Evolutionary conservation across 2,329 filamentous ascomycete genomes (phyloP).

Genomic region (Penicillium fuscoglaucum): DNA sequence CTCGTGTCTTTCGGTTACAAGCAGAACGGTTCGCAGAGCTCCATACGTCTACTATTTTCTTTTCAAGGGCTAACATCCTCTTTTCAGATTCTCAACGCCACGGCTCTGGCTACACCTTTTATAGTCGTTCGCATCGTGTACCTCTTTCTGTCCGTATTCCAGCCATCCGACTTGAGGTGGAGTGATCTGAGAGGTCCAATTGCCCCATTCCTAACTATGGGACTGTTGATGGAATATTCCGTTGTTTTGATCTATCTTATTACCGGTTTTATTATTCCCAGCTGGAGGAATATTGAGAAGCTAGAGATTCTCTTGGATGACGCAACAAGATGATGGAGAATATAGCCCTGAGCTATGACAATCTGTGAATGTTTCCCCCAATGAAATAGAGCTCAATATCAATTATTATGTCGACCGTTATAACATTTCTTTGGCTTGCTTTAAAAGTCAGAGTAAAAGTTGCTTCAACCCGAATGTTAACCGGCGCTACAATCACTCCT

Average conservation of each 20-base stretch:
- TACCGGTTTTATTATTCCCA: no score
- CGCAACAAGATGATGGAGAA: no score
- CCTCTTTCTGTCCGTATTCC: conserved; percentile 26
- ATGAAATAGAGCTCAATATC: neutral
- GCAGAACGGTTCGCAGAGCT: conserved; percentile 14
- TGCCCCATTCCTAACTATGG: conserved; percentile 25
- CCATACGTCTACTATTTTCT: neutral
- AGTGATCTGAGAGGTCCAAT: conserved; percentile 22
- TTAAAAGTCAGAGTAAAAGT: no score
- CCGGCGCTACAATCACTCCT: no score
- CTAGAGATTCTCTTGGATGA: no score
- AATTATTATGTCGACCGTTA: neutral
- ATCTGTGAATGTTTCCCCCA: neutral
- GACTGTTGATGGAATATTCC: conserved; percentile 9
- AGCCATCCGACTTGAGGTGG: conserved; percentile 17
- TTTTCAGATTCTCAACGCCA: conserved; percentile 17
- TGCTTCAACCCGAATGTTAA: no score
- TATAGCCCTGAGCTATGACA: neutral
- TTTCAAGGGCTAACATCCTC: neutral
- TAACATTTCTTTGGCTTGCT: no score
- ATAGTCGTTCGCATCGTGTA: conserved; percentile 25
- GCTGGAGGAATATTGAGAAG: no score
- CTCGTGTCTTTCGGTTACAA: conserved; percentile 10
- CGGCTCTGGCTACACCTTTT: conserved; percentile 23
- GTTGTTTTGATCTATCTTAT: no score